Evolutionary conservation across 371 early-diverging fungal genomes (phyloP), one percentile per base, ranked within the genome.

Genomic region (Batkoa obscura): DNA sequence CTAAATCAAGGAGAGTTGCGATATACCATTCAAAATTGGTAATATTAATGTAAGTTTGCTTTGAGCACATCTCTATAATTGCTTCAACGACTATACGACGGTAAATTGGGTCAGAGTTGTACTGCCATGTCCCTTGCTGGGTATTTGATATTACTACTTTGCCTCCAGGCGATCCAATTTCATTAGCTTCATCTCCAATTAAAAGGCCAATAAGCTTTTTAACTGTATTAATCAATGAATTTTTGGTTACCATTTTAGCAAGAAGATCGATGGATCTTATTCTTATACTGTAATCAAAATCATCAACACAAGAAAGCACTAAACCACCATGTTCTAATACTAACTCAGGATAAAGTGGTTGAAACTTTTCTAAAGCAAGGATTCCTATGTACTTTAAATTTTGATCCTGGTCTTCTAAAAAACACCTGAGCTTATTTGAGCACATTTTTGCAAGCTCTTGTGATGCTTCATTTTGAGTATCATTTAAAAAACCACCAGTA

Each of bases 11-110:
- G 33, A 94, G 71, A 0, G 83, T 76, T 2, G 78, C 73, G 30
- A 94, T 73, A 63, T 93, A 93, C 97, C 97, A 96, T 62, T 93
- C 93, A 72, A 94, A 92, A 63, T 90, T 84, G n/a, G 78, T 66
- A 17, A 94, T 67, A 59, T 88, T 76, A 17, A 74, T 77, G 53
- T 91, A 96, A 12, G 83, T 82, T 61, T 86, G 77, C 43, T 79
- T 79, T 15, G 84, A 79, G 63, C 93, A 90, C 64, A 94, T 83
- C 43, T 65, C 66, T 1, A 94, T 56, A 41, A 94, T 88, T 8
- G 83, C 77, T 53, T 81, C 69, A 49, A 91, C 78, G 31, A 89
- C 86, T 45, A 83, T 77, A 3, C 71, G 67, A 23, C 90, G 81
- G 68, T 94, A 91, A 1, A 57, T 59, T 57, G 46, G 46, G 43